These are phyloP conservation scores for Trichoderma afroharzianum DNA, from an alignment of 2,329 filamentous ascomycete species.

Conservation along the genomic window DNA sequence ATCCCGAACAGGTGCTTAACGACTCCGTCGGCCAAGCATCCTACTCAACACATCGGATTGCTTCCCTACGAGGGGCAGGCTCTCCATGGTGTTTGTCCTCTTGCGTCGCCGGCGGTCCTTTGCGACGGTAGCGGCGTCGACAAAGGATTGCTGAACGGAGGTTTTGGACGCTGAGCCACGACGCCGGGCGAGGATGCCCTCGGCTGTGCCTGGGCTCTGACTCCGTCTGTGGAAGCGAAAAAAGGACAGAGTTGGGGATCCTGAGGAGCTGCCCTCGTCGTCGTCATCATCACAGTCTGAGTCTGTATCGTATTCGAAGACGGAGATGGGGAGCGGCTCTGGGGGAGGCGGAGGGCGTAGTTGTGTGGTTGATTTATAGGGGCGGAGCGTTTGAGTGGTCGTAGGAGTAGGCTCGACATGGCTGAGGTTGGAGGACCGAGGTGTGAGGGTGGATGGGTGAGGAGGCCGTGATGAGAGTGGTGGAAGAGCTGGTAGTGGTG, in stretches of 20 bases:
- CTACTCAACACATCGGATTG: slow-evolving; percentile 35
- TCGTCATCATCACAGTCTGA: slow-evolving; percentile 33
- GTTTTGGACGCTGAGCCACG: slow-evolving; percentile 8
- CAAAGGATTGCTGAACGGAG: neutral
- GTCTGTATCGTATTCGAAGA: slow-evolving; percentile 49
- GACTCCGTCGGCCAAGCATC: slow-evolving; percentile 35
- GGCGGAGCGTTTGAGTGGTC: slow-evolving; percentile 18
- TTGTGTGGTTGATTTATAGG: slow-evolving; percentile 28
- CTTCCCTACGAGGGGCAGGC: neutral
- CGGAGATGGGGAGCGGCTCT: slow-evolving; percentile 34
- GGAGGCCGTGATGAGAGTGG: slow-evolving; percentile 25
- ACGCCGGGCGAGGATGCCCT: slow-evolving; percentile 12
- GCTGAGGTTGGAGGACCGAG: neutral
- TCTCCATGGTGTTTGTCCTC: neutral
- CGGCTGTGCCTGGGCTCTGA: slow-evolving; percentile 27
- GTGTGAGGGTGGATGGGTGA: slow-evolving; percentile 24
- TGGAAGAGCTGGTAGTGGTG: neutral
- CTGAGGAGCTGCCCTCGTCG: slow-evolving; percentile 10
- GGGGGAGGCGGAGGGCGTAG: slow-evolving; percentile 23
- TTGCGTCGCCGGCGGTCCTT: slow-evolving; percentile 13
- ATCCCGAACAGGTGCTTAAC: neutral
- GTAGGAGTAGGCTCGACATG: neutral
- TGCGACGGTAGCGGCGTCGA: neutral
- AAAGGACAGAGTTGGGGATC: slow-evolving; percentile 33
- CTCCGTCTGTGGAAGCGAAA: slow-evolving; percentile 42